Evolutionary conservation across 441 rosid genomes (phyloP), one percentile per base, ranked within the genome.

Genomic region (Pelargonium cotyledonis): DNA sequence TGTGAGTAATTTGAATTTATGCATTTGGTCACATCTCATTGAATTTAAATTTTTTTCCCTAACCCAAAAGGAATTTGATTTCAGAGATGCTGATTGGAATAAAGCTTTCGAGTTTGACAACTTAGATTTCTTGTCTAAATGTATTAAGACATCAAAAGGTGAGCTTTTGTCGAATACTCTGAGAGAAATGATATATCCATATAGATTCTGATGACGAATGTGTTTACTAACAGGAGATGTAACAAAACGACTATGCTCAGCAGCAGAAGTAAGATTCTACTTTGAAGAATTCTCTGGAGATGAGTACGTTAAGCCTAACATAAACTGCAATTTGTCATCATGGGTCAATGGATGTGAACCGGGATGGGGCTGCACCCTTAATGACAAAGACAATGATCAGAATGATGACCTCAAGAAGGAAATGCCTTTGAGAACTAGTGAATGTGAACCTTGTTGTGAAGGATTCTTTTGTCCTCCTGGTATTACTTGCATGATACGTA

Each of bases 401-500:
- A 66, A 40, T 0, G 68, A 77, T 65, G 88, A 73, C 67, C 72
- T 80, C 74, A 68, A 55, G 1, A 82, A 79, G 68, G 66, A 65
- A 65, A 75, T 87, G 72, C 88, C 89, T 63, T 70, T 75, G 38
- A 80, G 88, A 77, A 84, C 80, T 43, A 69, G 51, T 29, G 72
- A 77, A 65, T 87, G 92, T 73, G 80, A 80, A 77, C 88, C 88
- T 78, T 85, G 89, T 70, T 87, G 92, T 67, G 92, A 82, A 69
- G 92, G 92, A 14, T 87, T 87, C 83, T 87, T 87, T 78, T 87
- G 92, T 80, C 89, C 92, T 29, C 84, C 73, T 70, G 88, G 89
- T 65, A 82, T 87, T 14, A 83, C 89, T 73, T 87, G 92, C 83
- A 87, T 87, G 92, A 84, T 87, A 75, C 85, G 89, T 87, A 57